Percentiles rank a stretch among this genome's conserved stretches.
phyloP scores from a whole-genome alignment of 2,329 filamentous ascomycete species.

The Bertia moriformis region DNA sequence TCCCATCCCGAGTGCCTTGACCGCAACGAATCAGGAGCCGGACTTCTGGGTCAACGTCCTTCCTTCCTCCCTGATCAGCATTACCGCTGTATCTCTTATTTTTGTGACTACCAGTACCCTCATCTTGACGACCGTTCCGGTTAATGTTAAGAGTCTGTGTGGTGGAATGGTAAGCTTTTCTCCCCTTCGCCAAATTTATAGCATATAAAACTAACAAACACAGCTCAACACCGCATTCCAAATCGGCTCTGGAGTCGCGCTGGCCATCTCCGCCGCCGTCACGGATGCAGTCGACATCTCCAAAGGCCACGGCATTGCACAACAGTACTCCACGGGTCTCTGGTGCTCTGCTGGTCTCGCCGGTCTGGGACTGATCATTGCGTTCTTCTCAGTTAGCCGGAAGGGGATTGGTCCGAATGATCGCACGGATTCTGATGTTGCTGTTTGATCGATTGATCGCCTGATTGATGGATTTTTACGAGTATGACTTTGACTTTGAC shows the following conservation, averaged over 20 bases:
- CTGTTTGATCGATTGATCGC: no score
- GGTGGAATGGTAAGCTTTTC: constrained; percentile 15
- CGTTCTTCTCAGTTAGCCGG: background rate
- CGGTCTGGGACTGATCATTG: constrained; percentile 14
- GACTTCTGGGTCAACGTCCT: constrained; percentile 21
- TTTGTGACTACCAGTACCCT: constrained; percentile 25
- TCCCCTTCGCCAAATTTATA: background rate
- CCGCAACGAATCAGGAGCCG: constrained; percentile 6
- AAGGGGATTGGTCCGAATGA: background rate
- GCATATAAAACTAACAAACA: background rate
- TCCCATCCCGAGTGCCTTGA: constrained; percentile 15
- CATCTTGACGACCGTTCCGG: constrained; percentile 20
- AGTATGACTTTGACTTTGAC: no score
- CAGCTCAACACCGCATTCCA: constrained; percentile 25
- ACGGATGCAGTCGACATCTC: constrained; percentile 20
- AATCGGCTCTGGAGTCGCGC: constrained; percentile 21
- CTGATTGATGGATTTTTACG: no score
- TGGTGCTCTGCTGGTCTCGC: constrained; percentile 24
- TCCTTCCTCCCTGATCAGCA: constrained; percentile 20
- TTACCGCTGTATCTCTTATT: constrained; percentile 21
- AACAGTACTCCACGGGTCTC: constrained; percentile 22
- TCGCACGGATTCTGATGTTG: background rate
- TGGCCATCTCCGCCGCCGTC: constrained; percentile 21
- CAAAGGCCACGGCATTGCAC: constrained; percentile 13
- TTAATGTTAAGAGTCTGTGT: constrained; percentile 22